Evolutionary conservation across 805 yeast species (phyloP), one percentile per base, ranked within the genome.

Genomic region (Wickerhamiella slavikovae): DNA sequence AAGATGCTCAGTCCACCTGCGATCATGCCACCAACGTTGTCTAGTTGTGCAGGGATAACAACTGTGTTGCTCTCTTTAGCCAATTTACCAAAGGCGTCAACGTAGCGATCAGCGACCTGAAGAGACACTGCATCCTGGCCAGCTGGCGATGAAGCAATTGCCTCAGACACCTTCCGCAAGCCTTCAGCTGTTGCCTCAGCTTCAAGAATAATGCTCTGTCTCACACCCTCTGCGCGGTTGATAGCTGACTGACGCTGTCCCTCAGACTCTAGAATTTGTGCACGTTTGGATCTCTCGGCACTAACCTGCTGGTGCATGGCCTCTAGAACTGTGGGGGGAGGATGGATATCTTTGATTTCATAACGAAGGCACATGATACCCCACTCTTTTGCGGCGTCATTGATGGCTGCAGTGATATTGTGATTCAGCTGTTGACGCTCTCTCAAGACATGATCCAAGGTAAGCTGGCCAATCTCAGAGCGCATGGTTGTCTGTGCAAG

Each of bases 271-370:
- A 78, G 62, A 39, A 78, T 78, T 49, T 78, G 85, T 2, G 93
- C 92, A 36, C 92, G 60, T 49, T 79, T 79, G 29, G 82, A 70
- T 41, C 93, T 60, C 51, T 79, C 92, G 26, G 91, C 89, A 35
- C 74, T 65, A 15, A 79, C 93, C 51, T 76, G 92, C 47, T 85
- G 66, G 52, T 78, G 92, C 93, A 78, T 79, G 17, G 92, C 89
- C 43, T 74, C 83, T 42, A 78, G 64, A 8, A 78, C 92, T 40
- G 76, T 75, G 22, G 63, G 62, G 3, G 93, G 93, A 2, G 92
- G 93, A 47, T 78, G 82, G 35, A 78, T 78, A 47, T 78, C 93
- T 45, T 82, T 66, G 52, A 78, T 77, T 50, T 78, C 93, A 51
- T 79, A 77, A 45, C 93, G 65, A 37, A 78, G 57, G 46, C 91